These are phyloP conservation scores for Asterionellopsis glacialis DNA, from an alignment of 108 stramenopile genomes.

Conservation along the genomic window DNA sequence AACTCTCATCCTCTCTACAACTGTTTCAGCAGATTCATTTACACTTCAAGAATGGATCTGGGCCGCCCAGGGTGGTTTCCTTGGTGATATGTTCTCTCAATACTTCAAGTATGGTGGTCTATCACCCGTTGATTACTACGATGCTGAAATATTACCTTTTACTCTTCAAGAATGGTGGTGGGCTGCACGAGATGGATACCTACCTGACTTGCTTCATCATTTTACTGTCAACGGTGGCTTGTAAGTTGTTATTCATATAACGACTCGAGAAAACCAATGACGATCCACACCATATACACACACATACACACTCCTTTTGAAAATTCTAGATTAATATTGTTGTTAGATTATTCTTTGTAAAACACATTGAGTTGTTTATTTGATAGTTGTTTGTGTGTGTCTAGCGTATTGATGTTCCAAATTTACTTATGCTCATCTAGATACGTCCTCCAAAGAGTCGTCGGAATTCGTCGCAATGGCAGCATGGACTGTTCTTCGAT, in stretches of 20 bases:
- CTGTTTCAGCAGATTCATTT: constrained; percentile 10
- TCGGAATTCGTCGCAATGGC: too few relatives aligned
- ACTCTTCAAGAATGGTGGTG: constrained; percentile 42
- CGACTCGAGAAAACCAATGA: too few relatives aligned
- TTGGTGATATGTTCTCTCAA: constrained; percentile 24
- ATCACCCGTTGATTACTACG: constrained; percentile 12
- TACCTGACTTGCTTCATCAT: constrained; percentile 24
- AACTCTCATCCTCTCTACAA: background rate
- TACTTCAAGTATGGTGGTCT: constrained; percentile 44
- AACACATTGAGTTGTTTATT: background rate
- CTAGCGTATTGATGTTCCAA: too few relatives aligned
- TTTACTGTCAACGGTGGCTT: constrained; percentile 49
- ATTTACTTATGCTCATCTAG: too few relatives aligned
- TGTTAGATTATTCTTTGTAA: too few relatives aligned
- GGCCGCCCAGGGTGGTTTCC: constrained; percentile 42
- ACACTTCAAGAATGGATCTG: constrained; percentile 41
- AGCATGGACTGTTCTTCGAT: too few relatives aligned
- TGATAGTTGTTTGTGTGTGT: too few relatives aligned
- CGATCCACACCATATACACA: background rate
- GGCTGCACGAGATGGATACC: constrained; percentile 44
- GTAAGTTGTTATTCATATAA: constrained; percentile 4
- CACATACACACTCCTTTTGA: background rate
- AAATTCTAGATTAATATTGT: too few relatives aligned
- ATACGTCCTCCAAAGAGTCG: too few relatives aligned
- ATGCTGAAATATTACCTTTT: constrained; percentile 15